These are phyloP conservation scores for Akanthomyces dipterigenus DNA, from an alignment of 2,329 filamentous ascomycete genomes.

Conservation along the genomic window DNA sequence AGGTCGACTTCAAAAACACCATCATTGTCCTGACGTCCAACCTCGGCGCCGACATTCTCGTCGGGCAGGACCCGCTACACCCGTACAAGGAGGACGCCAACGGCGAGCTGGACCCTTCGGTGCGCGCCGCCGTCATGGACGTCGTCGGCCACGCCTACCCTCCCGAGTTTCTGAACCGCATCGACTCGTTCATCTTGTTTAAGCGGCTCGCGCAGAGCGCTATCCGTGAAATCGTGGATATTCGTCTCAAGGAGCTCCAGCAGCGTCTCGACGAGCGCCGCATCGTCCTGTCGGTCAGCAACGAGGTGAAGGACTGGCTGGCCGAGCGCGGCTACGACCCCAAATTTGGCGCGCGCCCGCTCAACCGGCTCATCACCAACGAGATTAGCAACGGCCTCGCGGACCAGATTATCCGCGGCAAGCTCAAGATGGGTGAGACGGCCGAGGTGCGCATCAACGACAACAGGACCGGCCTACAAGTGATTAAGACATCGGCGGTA, in stretches of 20 bases:
- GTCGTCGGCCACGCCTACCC: slow-evolving; percentile 70
- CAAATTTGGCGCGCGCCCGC: slow-evolving; percentile 79
- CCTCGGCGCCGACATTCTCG: slow-evolving; percentile 84
- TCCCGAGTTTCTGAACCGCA: slow-evolving; percentile 92
- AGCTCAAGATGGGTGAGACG: slow-evolving; percentile 67
- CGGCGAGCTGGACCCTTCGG: slow-evolving; percentile 64
- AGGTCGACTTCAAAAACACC: slow-evolving; percentile 93
- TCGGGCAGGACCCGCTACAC: slow-evolving; percentile 62
- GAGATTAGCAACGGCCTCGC: slow-evolving; percentile 85
- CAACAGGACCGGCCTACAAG: slow-evolving; percentile 51
- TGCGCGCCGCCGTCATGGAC: slow-evolving; percentile 80
- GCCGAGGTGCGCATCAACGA: slow-evolving; percentile 64
- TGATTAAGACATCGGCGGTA: slow-evolving; percentile 24
- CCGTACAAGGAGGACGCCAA: slow-evolving; percentile 55
- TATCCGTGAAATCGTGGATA: slow-evolving; percentile 88
- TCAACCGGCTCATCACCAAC: slow-evolving; percentile 85
- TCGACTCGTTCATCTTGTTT: slow-evolving; percentile 96
- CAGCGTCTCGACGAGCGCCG: slow-evolving; percentile 74
- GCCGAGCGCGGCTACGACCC: slow-evolving; percentile 87
- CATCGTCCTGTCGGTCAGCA: slow-evolving; percentile 66
- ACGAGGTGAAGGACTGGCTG: slow-evolving; percentile 75
- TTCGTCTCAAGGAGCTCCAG: slow-evolving; percentile 80
- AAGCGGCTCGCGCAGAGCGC: slow-evolving; percentile 73
- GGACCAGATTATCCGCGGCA: slow-evolving; percentile 83
- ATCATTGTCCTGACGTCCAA: slow-evolving; percentile 96